phyloP scores from a whole-genome alignment of 1,139 yeast species.

The Tardiomyces blankii region DNA sequence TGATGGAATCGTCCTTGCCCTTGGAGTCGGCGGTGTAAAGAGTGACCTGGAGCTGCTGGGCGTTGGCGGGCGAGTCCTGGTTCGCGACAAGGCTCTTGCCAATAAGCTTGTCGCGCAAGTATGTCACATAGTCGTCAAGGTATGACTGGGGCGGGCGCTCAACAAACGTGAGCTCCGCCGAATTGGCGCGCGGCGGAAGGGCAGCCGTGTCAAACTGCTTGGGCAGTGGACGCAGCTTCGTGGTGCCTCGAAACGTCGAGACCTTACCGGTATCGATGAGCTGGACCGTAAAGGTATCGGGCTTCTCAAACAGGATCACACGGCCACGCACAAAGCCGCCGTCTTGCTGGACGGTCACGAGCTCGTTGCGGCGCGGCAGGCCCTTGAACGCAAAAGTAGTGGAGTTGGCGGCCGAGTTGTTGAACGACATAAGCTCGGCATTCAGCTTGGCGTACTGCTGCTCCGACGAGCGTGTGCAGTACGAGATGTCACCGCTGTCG shows the following conservation, averaged over 20 bases:
- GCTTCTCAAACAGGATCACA: constrained; percentile 40
- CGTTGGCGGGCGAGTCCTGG: constrained; percentile 29
- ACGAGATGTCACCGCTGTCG: constrained; percentile 40
- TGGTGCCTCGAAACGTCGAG: constrained; percentile 9
- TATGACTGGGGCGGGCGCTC: constrained; percentile 55
- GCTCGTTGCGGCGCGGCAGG: constrained; percentile 32
- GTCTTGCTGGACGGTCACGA: constrained; percentile 48
- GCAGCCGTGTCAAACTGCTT: constrained; percentile 33
- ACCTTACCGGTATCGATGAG: constrained; percentile 51
- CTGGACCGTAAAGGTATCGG: constrained; percentile 39
- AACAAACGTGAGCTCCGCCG: constrained; percentile 45
- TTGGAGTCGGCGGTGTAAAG: constrained; percentile 50
- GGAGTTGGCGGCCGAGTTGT: constrained; percentile 32
- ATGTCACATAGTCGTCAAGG: constrained; percentile 46
- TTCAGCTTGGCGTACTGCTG: constrained; percentile 15
- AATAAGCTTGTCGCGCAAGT: constrained; percentile 42
- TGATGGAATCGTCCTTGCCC: constrained; percentile 52
- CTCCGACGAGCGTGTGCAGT: constrained; percentile 30
- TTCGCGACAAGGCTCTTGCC: constrained; percentile 52
- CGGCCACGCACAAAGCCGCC: constrained; percentile 53
- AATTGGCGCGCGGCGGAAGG: constrained; percentile 47
- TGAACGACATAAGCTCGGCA: constrained; percentile 28
- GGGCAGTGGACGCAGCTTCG: constrained; percentile 46
- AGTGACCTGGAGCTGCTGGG: constrained; percentile 37
- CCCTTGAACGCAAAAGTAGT: constrained; percentile 18